Percentiles rank a stretch among this genome's conserved stretches.
Evolutionary conservation across 805 yeast genomes (phyloP).

Genomic region (Ogataea wickerhamii): DNA sequence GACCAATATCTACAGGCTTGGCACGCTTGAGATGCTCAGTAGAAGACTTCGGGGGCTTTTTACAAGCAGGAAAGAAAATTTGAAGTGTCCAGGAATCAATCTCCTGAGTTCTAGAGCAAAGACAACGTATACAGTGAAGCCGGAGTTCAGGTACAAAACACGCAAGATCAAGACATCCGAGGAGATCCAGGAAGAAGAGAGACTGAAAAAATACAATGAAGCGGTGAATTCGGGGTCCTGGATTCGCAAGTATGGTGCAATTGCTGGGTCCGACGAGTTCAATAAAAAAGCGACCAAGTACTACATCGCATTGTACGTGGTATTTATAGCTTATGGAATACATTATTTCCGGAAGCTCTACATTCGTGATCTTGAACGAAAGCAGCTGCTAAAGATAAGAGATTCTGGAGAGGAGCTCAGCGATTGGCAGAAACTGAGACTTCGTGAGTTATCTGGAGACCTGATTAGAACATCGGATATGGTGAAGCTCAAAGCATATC

Average conservation of each 20-base stretch:
- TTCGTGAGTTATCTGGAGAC: slow-evolving; percentile 56
- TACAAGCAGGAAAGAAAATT: too few relatives aligned
- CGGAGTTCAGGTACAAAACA: slow-evolving; percentile 28
- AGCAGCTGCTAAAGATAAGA: slow-evolving; percentile 27
- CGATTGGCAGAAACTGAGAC: slow-evolving; percentile 62
- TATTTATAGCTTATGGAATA: slow-evolving; percentile 55
- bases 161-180: slow-evolving; percentile 28
- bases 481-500: slow-evolving; percentile 56
- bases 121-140: slow-evolving; percentile 7
- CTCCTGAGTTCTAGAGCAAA: slow-evolving; percentile 1
- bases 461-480: slow-evolving; percentile 62
- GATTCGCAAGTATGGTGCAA: slow-evolving; percentile 49
- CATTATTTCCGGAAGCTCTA: slow-evolving; percentile 65
- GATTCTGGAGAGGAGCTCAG: slow-evolving; percentile 38
- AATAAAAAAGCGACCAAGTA: slow-evolving; percentile 60
- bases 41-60: too few relatives aligned
- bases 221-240: slow-evolving; percentile 33
- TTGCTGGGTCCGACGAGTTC: slow-evolving; percentile 51
- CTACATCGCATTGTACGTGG: slow-evolving; percentile 56
- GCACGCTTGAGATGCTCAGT: too few relatives aligned
- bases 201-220: slow-evolving; percentile 27
- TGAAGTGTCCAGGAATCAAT: too few relatives aligned
- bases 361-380: slow-evolving; percentile 58
- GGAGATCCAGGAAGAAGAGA: slow-evolving; percentile 28
- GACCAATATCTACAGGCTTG: too few relatives aligned